Percentiles rank a stretch among this genome's conserved stretches.
These are phyloP conservation scores for Mycena sp. DNA, from an alignment of 1,284 basidiomycete species.

Conservation along the genomic window DNA sequence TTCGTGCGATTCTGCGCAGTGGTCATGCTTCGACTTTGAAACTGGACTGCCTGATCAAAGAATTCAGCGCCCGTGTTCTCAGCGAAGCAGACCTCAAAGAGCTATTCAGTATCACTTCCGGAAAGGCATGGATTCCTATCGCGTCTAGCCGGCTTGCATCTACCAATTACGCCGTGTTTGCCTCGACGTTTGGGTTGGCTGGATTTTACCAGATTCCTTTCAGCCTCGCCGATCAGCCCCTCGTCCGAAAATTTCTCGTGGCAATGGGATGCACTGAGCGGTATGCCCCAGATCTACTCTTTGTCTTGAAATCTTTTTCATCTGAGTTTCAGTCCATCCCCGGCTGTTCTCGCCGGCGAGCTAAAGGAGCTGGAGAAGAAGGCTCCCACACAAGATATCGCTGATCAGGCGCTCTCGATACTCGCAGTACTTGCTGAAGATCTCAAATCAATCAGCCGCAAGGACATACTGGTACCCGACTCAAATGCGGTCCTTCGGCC, in stretches of 20 bases:
- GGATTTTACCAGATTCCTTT: constrained; percentile 46
- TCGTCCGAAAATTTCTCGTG: constrained; percentile 43
- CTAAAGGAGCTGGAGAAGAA: constrained; percentile 39
- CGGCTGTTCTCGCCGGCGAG: constrained; percentile 43
- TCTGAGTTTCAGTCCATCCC: constrained; percentile 44
- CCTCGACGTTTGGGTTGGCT: constrained; percentile 33
- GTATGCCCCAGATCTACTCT: constrained; percentile 38
- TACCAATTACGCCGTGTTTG: constrained; percentile 46
- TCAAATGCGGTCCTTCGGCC: constrained; percentile 42
- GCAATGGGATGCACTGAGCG: constrained; percentile 51
- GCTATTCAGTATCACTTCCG: constrained; percentile 38
- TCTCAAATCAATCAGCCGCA: constrained; percentile 41
- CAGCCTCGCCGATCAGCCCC: constrained; percentile 23
- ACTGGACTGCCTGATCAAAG: constrained; percentile 41
- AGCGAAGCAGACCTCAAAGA: constrained; percentile 38
- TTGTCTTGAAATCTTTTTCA: constrained; percentile 1
- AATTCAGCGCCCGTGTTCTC: constrained; percentile 45
- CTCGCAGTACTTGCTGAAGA: constrained; percentile 43
- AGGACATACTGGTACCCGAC: constrained; percentile 49
- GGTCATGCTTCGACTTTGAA: constrained; percentile 31
- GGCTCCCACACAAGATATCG: constrained; percentile 32
- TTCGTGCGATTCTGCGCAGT: constrained; percentile 41
- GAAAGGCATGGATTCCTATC: constrained; percentile 49
- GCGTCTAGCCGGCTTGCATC: constrained; percentile 36
- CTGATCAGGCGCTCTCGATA: constrained; percentile 42